phyloP scores from a whole-genome alignment of 306 rosid genomes.

The Cicer cuneatum region DNA sequence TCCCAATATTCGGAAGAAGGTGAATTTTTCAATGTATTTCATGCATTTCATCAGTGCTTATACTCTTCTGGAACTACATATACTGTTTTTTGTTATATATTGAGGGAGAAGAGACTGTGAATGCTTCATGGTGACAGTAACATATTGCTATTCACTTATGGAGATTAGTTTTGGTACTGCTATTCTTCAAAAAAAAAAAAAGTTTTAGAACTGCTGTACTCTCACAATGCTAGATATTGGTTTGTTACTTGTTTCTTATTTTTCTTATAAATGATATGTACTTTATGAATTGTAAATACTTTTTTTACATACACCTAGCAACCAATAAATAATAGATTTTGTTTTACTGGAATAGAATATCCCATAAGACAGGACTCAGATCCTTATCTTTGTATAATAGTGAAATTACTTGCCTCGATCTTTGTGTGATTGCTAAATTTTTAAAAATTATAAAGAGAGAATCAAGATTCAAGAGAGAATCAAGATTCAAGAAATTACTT shows the following conservation, averaged over 20 bases:
- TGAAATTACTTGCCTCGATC: slow-evolving; percentile 11
- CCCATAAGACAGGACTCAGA: slow-evolving; percentile 8
- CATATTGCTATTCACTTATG: slow-evolving; percentile 15
- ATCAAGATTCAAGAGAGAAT: slow-evolving; percentile 11
- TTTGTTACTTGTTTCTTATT: slow-evolving; percentile 11
- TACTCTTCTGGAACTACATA: slow-evolving; percentile 22
- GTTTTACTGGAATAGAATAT: slow-evolving; percentile 26
- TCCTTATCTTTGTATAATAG: slow-evolving; percentile 1
- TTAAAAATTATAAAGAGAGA: slow-evolving; percentile 10
- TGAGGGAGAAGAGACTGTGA: slow-evolving; percentile 19
- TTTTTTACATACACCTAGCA: slow-evolving; percentile 14
- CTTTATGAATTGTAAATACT: slow-evolving; percentile 14
- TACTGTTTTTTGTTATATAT: slow-evolving; percentile 21
- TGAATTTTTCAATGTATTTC: slow-evolving; percentile 48
- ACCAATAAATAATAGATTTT: slow-evolving; percentile 27
- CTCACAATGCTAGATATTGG: neutral
- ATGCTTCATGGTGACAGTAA: slow-evolving; percentile 20
- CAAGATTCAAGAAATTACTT: slow-evolving; percentile 11
- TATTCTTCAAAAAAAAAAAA: neutral
- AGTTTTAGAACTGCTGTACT: neutral
- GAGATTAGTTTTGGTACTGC: slow-evolving; percentile 20
- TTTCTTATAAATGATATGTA: slow-evolving; percentile 3
- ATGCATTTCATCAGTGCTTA: slow-evolving; percentile 22
- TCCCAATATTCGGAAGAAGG: slow-evolving; percentile 97
- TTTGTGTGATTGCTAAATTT: slow-evolving; percentile 3